A percentile compares a stretch with the other conserved stretches of the same genome.
These are phyloP conservation scores for Exophiala viscosa DNA, from an alignment of 2,329 filamentous ascomycete species.

Conservation along the genomic window DNA sequence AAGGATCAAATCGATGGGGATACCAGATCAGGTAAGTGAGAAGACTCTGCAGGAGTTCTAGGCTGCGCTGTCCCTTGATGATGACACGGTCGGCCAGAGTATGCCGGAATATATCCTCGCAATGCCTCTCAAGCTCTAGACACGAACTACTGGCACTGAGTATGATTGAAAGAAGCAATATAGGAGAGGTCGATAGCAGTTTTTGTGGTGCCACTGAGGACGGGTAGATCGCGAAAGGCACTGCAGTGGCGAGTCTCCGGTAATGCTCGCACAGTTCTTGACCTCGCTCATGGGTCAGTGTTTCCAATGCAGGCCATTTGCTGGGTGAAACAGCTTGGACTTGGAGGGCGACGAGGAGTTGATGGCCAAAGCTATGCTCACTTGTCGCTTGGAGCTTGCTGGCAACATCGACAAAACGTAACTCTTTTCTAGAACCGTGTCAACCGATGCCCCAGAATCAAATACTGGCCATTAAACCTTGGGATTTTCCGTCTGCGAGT, in stretches of 20 bases:
- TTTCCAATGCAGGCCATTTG: slow-evolving; percentile 4
- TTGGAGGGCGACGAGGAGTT: too few relatives aligned
- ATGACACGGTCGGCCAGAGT: slow-evolving; percentile 46
- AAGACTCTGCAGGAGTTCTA: slow-evolving; percentile 57
- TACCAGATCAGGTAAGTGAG: slow-evolving; percentile 59
- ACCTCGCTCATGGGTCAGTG: background rate
- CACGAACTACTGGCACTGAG: slow-evolving; percentile 12
- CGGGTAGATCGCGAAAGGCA: slow-evolving; percentile 11
- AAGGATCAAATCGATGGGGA: slow-evolving; percentile 32
- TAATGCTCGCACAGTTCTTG: slow-evolving; percentile 7
- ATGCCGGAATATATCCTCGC: slow-evolving; percentile 11
- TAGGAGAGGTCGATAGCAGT: background rate
- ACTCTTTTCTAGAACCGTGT: background rate
- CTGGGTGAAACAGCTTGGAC: background rate
- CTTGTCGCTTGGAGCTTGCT: too few relatives aligned
- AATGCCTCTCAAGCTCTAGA: slow-evolving; percentile 8
- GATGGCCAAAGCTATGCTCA: too few relatives aligned
- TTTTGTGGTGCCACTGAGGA: background rate
- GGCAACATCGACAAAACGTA: background rate
- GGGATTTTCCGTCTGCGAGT: slow-evolving; percentile 1
- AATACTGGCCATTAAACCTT: background rate
- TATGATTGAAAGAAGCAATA: slow-evolving; percentile 10
- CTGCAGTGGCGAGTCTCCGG: background rate
- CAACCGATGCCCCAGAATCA: background rate
- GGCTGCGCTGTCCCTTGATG: slow-evolving; percentile 53